A percentile compares a stretch with the other conserved stretches of the same genome.
Evolutionary conservation across 306 rosid species (phyloP).

Genomic region (Ormosia semicastrata): DNA sequence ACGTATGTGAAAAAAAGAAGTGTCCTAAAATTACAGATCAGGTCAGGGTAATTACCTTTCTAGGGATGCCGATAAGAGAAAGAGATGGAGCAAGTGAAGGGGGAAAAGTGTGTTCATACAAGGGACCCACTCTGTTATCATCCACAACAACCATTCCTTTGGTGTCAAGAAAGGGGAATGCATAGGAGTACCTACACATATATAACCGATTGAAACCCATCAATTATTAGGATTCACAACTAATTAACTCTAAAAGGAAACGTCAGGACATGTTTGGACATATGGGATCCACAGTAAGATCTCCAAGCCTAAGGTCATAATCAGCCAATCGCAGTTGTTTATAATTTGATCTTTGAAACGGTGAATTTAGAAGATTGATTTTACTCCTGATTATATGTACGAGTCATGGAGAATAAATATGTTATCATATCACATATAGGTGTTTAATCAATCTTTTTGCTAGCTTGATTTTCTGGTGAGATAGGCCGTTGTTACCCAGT

Average conservation of each 20-base stretch:
- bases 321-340: slow-evolving; percentile 28
- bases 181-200: slow-evolving; percentile 76
- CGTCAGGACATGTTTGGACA: slow-evolving; percentile 16
- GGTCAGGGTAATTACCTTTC: slow-evolving; percentile 52
- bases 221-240: slow-evolving; percentile 20
- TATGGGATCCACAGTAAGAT: slow-evolving; percentile 25
- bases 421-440: not conserved
- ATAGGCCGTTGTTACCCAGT: slow-evolving; percentile 63
- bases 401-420: not conserved
- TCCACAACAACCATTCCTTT: slow-evolving; percentile 86
- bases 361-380: slow-evolving; percentile 3
- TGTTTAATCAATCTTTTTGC: not conserved
- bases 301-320: slow-evolving; percentile 26
- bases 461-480: not conserved
- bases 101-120: slow-evolving; percentile 95
- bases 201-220: slow-evolving; percentile 19
- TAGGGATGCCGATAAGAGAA: slow-evolving; percentile 82
- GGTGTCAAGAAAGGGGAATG: slow-evolving; percentile 95
- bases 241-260: slow-evolving; percentile 18
- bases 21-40: not conserved
- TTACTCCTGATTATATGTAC: slow-evolving; percentile 1
- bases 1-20: too few species aligned
- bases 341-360: not conserved
- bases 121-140: slow-evolving; percentile 90
- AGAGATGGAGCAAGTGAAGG: slow-evolving; percentile 94